These are phyloP conservation scores for Phytophthora tubulina DNA, from an alignment of 352 stramenopile species.

Conservation along the genomic window DNA sequence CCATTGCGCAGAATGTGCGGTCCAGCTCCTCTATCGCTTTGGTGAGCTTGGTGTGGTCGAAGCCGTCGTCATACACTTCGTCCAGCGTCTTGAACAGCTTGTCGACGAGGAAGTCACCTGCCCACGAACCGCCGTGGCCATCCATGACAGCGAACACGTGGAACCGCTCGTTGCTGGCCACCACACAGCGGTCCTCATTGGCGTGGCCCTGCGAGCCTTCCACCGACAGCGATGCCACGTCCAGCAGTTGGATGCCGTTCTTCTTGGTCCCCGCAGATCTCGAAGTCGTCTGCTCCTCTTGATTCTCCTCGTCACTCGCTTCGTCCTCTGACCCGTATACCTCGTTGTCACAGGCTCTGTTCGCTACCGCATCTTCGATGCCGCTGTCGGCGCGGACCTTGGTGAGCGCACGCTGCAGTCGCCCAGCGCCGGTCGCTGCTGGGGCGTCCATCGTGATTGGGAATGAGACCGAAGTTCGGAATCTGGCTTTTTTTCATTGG, in stretches of 20 bases:
- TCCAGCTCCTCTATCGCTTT: slow-evolving; percentile 62
- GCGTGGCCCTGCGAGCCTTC: slow-evolving; percentile 65
- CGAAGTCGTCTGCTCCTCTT: slow-evolving; percentile 13
- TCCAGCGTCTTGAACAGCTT: slow-evolving; percentile 60
- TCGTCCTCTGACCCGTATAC: slow-evolving; percentile 21
- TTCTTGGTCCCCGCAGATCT: slow-evolving; percentile 27
- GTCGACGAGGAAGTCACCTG: slow-evolving; percentile 66
- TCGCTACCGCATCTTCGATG: background rate
- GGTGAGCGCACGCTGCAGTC: slow-evolving; percentile 42
- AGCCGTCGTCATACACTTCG: slow-evolving; percentile 51
- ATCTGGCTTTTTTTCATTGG: slow-evolving; percentile 25
- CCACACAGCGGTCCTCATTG: slow-evolving; percentile 75
- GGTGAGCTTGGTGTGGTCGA: slow-evolving; percentile 42
- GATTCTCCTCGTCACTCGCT: slow-evolving; percentile 24
- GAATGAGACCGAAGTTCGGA: slow-evolving; percentile 7
- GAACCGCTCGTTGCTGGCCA: slow-evolving; percentile 64
- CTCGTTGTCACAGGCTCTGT: slow-evolving; percentile 19
- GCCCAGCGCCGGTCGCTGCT: slow-evolving; percentile 1
- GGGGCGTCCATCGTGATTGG: slow-evolving; percentile 8
- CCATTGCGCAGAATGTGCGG: slow-evolving; percentile 49
- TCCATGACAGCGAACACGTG: slow-evolving; percentile 80
- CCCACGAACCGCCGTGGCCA: slow-evolving; percentile 71
- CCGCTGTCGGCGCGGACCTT: slow-evolving; percentile 37
- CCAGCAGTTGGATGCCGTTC: slow-evolving; percentile 48
- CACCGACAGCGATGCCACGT: slow-evolving; percentile 52